These are phyloP conservation scores for Phialophora expanda DNA, from an alignment of 2,329 filamentous ascomycete genomes.

Conservation along the genomic window DNA sequence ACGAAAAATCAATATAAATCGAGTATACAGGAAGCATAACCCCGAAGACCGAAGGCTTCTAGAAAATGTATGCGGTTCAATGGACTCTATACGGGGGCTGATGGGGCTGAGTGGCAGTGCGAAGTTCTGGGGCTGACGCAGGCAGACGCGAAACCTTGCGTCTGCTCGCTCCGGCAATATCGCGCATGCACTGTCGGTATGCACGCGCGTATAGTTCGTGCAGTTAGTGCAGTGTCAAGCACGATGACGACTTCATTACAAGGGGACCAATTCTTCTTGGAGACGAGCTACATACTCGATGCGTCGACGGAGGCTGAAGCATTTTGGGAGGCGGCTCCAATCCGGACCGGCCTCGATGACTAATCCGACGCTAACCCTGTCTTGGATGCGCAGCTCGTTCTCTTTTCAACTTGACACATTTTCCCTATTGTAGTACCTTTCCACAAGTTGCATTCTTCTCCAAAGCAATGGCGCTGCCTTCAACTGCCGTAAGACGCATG, in stretches of 20 bases:
- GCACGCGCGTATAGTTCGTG: not conserved
- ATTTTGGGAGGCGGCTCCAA: not conserved
- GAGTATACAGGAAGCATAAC: not conserved
- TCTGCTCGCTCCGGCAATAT: not conserved
- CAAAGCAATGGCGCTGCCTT: not conserved
- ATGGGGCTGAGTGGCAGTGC: slow-evolving; percentile 15
- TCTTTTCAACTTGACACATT: not conserved
- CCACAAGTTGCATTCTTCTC: not conserved
- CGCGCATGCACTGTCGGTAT: not conserved
- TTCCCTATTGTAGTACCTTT: not conserved
- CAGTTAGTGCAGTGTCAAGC: not conserved
- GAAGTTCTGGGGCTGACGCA: slow-evolving; percentile 1
- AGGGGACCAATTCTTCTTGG: not conserved
- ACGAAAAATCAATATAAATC: not conserved
- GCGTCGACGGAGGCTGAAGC: not conserved
- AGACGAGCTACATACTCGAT: not conserved
- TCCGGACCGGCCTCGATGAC: not conserved
- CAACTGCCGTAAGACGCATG: not conserved
- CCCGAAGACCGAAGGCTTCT: not conserved
- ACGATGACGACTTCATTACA: not conserved
- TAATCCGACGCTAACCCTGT: not conserved
- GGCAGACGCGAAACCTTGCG: slow-evolving; percentile 5
- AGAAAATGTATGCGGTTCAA: not conserved
- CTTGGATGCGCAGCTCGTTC: not conserved
- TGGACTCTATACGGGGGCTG: not conserved